Conservation (phyloP, 1,284 basidiomycete species). For the Malassezia cuniculi region DNA sequence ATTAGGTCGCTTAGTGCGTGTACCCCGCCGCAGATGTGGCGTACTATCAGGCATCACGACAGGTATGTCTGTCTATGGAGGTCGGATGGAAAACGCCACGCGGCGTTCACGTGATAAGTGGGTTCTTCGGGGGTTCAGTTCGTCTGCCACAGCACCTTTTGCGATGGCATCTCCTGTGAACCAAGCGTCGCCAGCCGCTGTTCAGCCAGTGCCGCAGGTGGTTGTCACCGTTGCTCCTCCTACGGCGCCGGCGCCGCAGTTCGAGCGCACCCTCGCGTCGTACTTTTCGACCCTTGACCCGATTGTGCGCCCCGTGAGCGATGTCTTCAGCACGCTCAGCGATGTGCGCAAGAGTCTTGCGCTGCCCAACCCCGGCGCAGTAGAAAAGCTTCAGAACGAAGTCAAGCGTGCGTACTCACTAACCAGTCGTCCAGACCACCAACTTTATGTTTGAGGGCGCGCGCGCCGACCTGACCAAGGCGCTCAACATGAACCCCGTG, state of each 20-base stretch:
- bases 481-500: constrained; percentile 76
- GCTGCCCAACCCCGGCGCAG: constrained; percentile 39
- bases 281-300: constrained; percentile 22
- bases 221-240: no score
- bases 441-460: constrained; percentile 96
- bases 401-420: constrained; percentile 50
- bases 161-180: no score
- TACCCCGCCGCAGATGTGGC: constrained; percentile 9
- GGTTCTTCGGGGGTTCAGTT: no score
- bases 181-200: no score
- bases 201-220: no score
- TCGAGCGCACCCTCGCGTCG: constrained; percentile 5
- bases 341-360: constrained; percentile 29
- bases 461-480: constrained; percentile 88
- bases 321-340: constrained; percentile 16
- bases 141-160: no score
- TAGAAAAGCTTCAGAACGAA: constrained; percentile 37
- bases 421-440: constrained; percentile 68
- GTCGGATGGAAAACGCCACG: no score
- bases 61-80: no score
- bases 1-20: constrained; percentile 9
- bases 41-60: no score
- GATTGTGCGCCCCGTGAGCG: constrained; percentile 24
- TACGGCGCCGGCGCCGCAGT: no score
- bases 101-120: no score